phyloP scores from a whole-genome alignment of 2,329 filamentous ascomycete species.

The Chaetomiaceae sp. region DNA sequence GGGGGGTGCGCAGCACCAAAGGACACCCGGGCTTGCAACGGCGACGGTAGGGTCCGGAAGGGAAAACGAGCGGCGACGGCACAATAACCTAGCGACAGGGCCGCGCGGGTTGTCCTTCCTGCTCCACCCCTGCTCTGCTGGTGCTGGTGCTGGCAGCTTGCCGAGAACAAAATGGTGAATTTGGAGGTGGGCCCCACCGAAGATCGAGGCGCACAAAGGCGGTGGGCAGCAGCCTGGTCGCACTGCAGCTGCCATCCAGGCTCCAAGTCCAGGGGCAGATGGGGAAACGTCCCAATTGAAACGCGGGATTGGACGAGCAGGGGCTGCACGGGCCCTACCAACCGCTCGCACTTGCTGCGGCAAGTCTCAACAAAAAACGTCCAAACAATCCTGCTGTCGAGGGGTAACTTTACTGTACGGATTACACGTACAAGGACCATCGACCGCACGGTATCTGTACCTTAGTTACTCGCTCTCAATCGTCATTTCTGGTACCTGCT shows the following conservation, averaged over 20 bases:
- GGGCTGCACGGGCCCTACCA: constrained; percentile 1
- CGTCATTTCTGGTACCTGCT: no score
- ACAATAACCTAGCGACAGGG: constrained; percentile 1
- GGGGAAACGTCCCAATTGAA: constrained; percentile 7
- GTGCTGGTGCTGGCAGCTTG: no score
- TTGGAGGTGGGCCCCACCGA: constrained; percentile 17
- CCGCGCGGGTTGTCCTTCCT: constrained; percentile 5
- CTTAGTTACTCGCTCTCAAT: no score
- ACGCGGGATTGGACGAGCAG: constrained; percentile 8
- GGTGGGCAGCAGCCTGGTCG: constrained; percentile 9
- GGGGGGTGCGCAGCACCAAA: neutral
- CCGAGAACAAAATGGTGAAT: constrained; percentile 21
- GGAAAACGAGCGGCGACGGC: constrained; percentile 16
- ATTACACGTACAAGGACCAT: no score
- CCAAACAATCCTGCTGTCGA: no score
- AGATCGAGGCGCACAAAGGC: constrained; percentile 15
- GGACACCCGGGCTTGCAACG: neutral
- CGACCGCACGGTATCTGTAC: no score
- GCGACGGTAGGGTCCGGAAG: constrained; percentile 1
- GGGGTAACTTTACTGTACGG: no score
- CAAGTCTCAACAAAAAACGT: no score
- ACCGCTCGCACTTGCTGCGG: neutral
- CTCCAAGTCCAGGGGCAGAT: neutral
- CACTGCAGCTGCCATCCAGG: constrained; percentile 11
- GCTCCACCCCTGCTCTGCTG: constrained; percentile 1